Evolutionary conservation across 495 filamentous ascomycete genomes (phyloP), one percentile per base, ranked within the genome.

Genomic region (Neurospora tetrasperma): DNA sequence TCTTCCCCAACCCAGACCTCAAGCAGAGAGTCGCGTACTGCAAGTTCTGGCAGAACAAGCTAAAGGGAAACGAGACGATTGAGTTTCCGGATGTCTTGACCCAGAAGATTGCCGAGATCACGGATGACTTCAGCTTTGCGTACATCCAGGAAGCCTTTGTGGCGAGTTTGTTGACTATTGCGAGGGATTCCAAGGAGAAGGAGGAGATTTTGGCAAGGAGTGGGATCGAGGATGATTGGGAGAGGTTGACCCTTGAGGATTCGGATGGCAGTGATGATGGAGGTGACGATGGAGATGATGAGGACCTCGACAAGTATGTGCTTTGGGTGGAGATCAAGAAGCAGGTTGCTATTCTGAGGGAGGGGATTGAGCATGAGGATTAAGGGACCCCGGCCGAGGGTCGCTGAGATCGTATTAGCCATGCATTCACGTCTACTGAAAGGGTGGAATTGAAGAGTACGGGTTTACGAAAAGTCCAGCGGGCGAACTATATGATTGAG

Each of bases 121-220:
- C 88, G 0, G 81, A 84, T 16, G 85, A 83, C 14, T 91, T 91
- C 75, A 88, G 85, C 78, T 91, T 91, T 75, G 89, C 89, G 0
- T 90, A 90, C 71, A 81, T 91, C 75, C 86, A 91, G 76, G 89
- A 91, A 75, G 87, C 85, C 0, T 91, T 91, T 69, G 86, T 91
- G 1, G 86, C 88, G 5, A 85, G 88, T 1, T 75, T 91, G 54
- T 77, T 91, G 59, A 80, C 83, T 12, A 86, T 90, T 42, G 86
- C 83, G 0, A 76, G 80, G 35, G 76, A 75, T 23, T 77, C 78
- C 6, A 41, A 74, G 4, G 72, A 43, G 2, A n/a, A 14, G 73
- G 68, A 6, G 71, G 46, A 27, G 54, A 38, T 20, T 27, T 39
- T 11, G 48, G 44, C 14, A 35, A 71, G n/a, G 70, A 46, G 10